These are phyloP conservation scores for Rhynchospora pubera DNA, from an alignment of 176 grass and related monocot species.

Conservation along the genomic window DNA sequence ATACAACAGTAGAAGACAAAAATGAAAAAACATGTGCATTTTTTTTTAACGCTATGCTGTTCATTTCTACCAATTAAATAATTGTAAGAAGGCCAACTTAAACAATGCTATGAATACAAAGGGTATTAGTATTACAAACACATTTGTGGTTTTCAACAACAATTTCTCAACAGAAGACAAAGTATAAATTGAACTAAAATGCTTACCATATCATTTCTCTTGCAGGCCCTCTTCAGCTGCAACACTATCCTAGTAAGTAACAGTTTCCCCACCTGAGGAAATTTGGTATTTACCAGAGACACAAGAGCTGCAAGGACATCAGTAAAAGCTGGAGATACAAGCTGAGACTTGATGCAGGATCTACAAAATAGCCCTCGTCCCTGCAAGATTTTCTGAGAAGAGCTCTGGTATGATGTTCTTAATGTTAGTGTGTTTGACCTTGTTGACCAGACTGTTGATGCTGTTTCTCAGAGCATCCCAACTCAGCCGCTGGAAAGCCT, in stretches of 20 bases:
- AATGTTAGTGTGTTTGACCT: constrained; percentile 86
- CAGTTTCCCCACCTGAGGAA: constrained; percentile 64
- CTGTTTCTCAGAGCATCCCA: constrained; percentile 96
- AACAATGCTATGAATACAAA: background rate
- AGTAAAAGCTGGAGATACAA: constrained; percentile 85
- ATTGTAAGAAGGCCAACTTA: background rate
- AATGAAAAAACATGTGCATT: background rate
- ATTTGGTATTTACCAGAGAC: constrained; percentile 80
- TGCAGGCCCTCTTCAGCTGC: constrained; percentile 90
- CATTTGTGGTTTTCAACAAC: background rate
- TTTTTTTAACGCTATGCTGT: too few species aligned
- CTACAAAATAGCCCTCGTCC: constrained; percentile 75
- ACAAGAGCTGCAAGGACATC: constrained; percentile 84
- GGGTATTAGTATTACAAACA: background rate
- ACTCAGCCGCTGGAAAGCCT: constrained; percentile 69
- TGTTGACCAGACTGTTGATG: constrained; percentile 88
- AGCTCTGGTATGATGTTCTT: constrained; percentile 92
- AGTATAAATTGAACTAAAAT: background rate
- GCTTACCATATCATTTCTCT: constrained; percentile 81
- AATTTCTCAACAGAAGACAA: constrained; percentile 5
- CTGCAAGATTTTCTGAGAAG: constrained; percentile 70
- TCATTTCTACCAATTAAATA: background rate
- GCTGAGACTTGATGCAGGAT: constrained; percentile 86
- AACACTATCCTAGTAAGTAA: constrained; percentile 67
- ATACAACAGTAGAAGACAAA: background rate